A percentile compares a stretch with the other conserved stretches of the same genome.
phyloP scores from a whole-genome alignment of 1,139 yeast species.

The Saccharomyces hybrid region DNA sequence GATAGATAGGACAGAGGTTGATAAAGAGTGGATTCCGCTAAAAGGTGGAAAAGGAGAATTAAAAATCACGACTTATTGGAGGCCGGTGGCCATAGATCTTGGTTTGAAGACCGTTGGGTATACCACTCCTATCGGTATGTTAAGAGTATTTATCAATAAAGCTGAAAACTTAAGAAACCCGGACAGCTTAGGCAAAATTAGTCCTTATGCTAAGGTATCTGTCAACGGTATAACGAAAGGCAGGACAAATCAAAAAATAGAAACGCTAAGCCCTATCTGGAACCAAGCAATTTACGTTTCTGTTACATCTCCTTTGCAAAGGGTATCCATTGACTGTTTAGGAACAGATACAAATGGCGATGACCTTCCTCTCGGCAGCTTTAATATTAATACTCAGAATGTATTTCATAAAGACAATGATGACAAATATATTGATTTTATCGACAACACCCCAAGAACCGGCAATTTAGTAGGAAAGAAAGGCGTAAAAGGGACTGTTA shows the following conservation, averaged over 20 bases:
- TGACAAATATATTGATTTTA: constrained; percentile 50
- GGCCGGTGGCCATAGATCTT: constrained; percentile 64
- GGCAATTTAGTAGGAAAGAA: constrained; percentile 54
- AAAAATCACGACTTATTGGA: constrained; percentile 64
- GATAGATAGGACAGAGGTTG: constrained; percentile 67
- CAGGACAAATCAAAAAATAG: constrained; percentile 60
- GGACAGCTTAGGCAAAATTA: constrained; percentile 79
- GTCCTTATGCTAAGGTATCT: constrained; percentile 76
- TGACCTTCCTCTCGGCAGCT: constrained; percentile 79
- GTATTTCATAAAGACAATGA: constrained; percentile 57
- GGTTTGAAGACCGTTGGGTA: constrained; percentile 65
- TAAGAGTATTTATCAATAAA: constrained; percentile 60
- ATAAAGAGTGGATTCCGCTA: constrained; percentile 66
- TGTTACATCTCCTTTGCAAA: constrained; percentile 70
- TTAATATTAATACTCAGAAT: constrained; percentile 57
- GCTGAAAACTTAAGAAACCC: constrained; percentile 71
- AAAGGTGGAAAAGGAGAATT: constrained; percentile 60
- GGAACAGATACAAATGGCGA: constrained; percentile 66
- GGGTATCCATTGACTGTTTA: constrained; percentile 76
- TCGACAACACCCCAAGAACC: constrained; percentile 48
- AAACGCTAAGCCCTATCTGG: constrained; percentile 74
- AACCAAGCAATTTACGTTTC: constrained; percentile 74
- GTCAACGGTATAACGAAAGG: constrained; percentile 67
- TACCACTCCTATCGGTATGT: constrained; percentile 84
- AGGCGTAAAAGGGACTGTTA: constrained; percentile 72